phyloP scores from a whole-genome alignment of 192 early-diverging fungal species.

The Rhizophagus sp. region DNA sequence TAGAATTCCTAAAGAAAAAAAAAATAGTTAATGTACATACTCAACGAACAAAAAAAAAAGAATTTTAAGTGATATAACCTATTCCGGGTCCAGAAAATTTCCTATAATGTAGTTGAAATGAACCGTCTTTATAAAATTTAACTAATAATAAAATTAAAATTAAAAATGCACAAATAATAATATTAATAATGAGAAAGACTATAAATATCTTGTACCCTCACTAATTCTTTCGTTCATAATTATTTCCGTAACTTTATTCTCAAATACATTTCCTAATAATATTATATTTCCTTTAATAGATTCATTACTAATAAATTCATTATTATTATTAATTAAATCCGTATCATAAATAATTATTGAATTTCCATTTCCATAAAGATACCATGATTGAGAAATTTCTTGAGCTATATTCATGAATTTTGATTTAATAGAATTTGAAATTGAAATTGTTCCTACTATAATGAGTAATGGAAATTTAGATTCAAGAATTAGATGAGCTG shows the following conservation, averaged over 20 bases:
- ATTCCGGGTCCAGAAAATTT: conserved; percentile 51
- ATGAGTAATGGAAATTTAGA: conserved; percentile 51
- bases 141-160: conserved; percentile 34
- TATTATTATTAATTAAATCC: conserved; percentile 41
- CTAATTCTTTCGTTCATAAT: conserved; percentile 34
- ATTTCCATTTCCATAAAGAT: conserved; percentile 62
- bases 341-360: conserved; percentile 59
- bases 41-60: background rate
- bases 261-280: conserved; percentile 59
- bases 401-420: conserved; percentile 8
- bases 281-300: conserved; percentile 51
- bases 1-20: conserved; percentile 37
- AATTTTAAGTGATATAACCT: conserved; percentile 34
- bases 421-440: background rate
- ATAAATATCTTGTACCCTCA: conserved; percentile 42
- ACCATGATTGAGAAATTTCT: conserved; percentile 62
- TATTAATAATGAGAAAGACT: background rate
- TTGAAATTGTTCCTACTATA: conserved; percentile 36
- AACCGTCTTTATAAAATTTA: conserved; percentile 43
- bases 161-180: background rate
- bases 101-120: conserved; percentile 43
- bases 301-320: background rate
- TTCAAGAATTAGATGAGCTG: conserved; percentile 48
- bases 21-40: background rate
- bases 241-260: conserved; percentile 54